A percentile compares a stretch with the other conserved stretches of the same genome.
These are phyloP conservation scores for Henckelia pumila DNA, from an alignment of 257 asterid genomes.

Conservation along the genomic window DNA sequence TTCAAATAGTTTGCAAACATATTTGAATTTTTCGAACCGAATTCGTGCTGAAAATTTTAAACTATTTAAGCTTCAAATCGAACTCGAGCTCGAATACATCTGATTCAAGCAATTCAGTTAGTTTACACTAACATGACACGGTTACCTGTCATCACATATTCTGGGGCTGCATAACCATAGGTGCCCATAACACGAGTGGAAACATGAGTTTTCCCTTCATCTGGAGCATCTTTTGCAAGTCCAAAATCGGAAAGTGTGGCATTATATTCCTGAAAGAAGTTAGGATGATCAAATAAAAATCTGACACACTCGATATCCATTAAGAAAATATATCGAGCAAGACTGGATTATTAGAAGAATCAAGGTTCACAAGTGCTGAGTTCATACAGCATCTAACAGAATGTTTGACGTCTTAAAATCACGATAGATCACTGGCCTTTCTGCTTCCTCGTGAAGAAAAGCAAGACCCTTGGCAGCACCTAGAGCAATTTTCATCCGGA, in stretches of 20 bases:
- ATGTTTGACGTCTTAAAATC: slow-evolving; percentile 98
- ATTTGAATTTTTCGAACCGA: no score
- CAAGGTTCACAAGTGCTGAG: slow-evolving; percentile 9
- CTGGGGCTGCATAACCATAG: slow-evolving; percentile 97
- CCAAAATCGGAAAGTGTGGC: slow-evolving; percentile 98
- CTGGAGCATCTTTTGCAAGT: slow-evolving; percentile 98
- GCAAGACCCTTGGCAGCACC: slow-evolving; percentile 98
- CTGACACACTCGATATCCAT: not conserved
- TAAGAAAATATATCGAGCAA: not conserved
- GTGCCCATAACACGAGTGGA: slow-evolving; percentile 99
- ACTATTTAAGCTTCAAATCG: no score
- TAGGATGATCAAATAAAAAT: slow-evolving; percentile 4
- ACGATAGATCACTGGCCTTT: slow-evolving; percentile 88
- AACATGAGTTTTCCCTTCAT: slow-evolving; percentile 93
- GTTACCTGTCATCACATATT: slow-evolving; percentile 95
- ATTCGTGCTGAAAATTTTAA: no score
- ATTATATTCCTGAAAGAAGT: slow-evolving; percentile 70
- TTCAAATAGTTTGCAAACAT: no score
- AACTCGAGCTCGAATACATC: no score
- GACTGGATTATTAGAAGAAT: slow-evolving; percentile 14
- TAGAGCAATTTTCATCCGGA: slow-evolving; percentile 94
- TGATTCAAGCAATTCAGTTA: no score
- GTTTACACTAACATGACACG: not conserved
- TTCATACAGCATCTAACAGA: slow-evolving; percentile 85
- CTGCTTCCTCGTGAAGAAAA: slow-evolving; percentile 98